Conservation (phyloP, 805 yeast genomes). For the Cyberlindnera mycetangii region DNA sequence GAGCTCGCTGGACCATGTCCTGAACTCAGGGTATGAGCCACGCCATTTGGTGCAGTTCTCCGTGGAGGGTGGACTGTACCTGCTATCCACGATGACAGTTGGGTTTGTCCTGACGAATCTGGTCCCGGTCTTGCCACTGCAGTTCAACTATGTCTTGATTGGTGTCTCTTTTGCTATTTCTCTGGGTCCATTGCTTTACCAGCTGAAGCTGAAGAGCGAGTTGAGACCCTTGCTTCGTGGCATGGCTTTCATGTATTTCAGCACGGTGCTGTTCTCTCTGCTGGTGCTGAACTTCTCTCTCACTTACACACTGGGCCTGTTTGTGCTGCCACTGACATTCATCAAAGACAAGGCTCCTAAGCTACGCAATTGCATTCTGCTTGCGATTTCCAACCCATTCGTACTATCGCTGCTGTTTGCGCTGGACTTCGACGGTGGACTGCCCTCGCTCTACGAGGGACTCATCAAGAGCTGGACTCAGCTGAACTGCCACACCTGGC, state of each 20-base stretch:
- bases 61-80: conserved; percentile 13
- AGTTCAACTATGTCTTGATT: conserved; percentile 16
- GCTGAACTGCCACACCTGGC: conserved; percentile 85
- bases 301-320: conserved; percentile 65
- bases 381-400: conserved; percentile 53
- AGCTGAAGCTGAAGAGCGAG: conserved; percentile 12
- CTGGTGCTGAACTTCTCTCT: conserved; percentile 83
- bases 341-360: conserved; percentile 27
- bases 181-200: conserved; percentile 20
- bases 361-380: conserved; percentile 32
- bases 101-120: conserved; percentile 22
- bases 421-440: conserved; percentile 21
- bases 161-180: conserved; percentile 19
- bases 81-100: conserved; percentile 29
- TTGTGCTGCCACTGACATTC: conserved; percentile 74
- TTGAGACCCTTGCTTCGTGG: conserved; percentile 33
- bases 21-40: conserved; percentile 35
- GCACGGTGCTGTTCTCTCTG: conserved; percentile 68
- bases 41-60: conserved; percentile 10
- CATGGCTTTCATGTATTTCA: conserved; percentile 54
- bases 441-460: conserved; percentile 38
- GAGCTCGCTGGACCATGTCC: conserved; percentile 56
- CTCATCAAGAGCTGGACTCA: conserved; percentile 63
- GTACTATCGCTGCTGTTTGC: conserved; percentile 31
- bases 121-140: conserved; percentile 16